Percentiles rank a stretch among this genome's conserved stretches.
These are phyloP conservation scores for Russula emetica DNA, from an alignment of 768 basidiomycete species.

Conservation along the genomic window DNA sequence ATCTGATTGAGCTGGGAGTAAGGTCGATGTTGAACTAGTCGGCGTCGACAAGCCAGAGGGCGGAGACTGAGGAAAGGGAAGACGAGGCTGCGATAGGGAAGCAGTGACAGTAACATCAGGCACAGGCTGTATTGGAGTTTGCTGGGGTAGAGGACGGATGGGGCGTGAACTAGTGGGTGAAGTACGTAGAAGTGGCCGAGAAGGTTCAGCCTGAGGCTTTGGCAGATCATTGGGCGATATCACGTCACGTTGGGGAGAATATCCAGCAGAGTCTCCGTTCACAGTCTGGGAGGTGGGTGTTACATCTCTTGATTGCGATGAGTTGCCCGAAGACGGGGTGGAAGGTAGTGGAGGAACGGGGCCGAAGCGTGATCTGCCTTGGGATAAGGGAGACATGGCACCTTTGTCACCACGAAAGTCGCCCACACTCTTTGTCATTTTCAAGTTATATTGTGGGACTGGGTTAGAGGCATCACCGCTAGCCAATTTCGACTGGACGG, in stretches of 20 bases:
- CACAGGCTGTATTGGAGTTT: slow-evolving; percentile 9
- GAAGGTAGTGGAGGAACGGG: slow-evolving; percentile 23
- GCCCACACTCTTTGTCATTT: slow-evolving; percentile 29
- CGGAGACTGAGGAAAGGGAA: slow-evolving; percentile 13
- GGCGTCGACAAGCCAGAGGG: slow-evolving; percentile 4
- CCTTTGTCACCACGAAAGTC: slow-evolving; percentile 27
- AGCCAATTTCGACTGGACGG: slow-evolving; percentile 45
- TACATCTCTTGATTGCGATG: slow-evolving; percentile 11
- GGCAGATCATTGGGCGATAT: not conserved
- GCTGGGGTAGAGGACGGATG: slow-evolving; percentile 21
- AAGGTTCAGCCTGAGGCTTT: slow-evolving; percentile 15
- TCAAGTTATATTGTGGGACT: slow-evolving; percentile 19
- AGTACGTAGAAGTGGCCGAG: slow-evolving; percentile 8
- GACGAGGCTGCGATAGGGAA: slow-evolving; percentile 1
- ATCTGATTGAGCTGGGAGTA: slow-evolving; percentile 19
- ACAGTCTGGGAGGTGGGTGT: slow-evolving; percentile 6
- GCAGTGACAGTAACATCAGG: slow-evolving; percentile 18
- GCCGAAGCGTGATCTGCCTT: slow-evolving; percentile 15
- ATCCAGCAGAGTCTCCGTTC: slow-evolving; percentile 10
- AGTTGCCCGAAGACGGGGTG: slow-evolving; percentile 2
- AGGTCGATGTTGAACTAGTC: slow-evolving; percentile 7
- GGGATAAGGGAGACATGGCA: slow-evolving; percentile 3
- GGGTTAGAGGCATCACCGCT: slow-evolving; percentile 25
- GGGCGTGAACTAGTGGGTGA: slow-evolving; percentile 25
- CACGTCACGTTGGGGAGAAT: slow-evolving; percentile 15